These are phyloP conservation scores for Talaromyces sp. DNA, from an alignment of 2,329 filamentous ascomycete genomes.

Conservation along the genomic window DNA sequence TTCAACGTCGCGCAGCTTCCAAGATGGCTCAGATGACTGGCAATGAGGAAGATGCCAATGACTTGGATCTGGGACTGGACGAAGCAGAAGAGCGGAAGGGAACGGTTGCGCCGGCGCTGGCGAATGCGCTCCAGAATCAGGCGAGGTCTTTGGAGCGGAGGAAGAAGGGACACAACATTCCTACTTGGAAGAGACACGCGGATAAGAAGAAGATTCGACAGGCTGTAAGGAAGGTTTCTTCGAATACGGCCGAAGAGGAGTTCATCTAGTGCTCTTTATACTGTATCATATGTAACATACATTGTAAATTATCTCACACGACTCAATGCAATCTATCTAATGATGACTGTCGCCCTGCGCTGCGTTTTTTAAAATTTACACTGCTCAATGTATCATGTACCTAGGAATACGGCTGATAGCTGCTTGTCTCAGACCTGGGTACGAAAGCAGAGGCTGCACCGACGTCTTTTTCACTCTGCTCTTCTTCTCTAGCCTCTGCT, in stretches of 20 bases:
- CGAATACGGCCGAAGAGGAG: slow-evolving; percentile 1
- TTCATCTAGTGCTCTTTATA: background rate
- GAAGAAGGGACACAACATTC: slow-evolving; percentile 36
- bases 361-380: no score
- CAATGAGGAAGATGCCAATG: slow-evolving; percentile 18
- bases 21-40: slow-evolving; percentile 24
- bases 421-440: no score
- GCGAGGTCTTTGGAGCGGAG: slow-evolving; percentile 22
- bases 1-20: slow-evolving; percentile 36
- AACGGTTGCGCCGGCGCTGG: slow-evolving; percentile 9
- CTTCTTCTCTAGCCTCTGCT: no score
- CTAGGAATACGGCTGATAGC: no score
- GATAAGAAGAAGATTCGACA: slow-evolving; percentile 44
- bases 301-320: background rate
- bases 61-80: slow-evolving; percentile 10
- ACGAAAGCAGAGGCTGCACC: no score
- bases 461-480: no score
- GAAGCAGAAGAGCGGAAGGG: background rate
- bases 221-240: slow-evolving; percentile 30
- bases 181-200: slow-evolving; percentile 44
- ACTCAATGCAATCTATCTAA: background rate
- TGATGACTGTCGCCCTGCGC: no score
- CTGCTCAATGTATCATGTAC: no score
- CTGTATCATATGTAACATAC: background rate
- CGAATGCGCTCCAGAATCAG: slow-evolving; percentile 13